Evolutionary conservation across 495 filamentous ascomycete genomes (phyloP).

Genomic region (Penicillium samsonianum): DNA sequence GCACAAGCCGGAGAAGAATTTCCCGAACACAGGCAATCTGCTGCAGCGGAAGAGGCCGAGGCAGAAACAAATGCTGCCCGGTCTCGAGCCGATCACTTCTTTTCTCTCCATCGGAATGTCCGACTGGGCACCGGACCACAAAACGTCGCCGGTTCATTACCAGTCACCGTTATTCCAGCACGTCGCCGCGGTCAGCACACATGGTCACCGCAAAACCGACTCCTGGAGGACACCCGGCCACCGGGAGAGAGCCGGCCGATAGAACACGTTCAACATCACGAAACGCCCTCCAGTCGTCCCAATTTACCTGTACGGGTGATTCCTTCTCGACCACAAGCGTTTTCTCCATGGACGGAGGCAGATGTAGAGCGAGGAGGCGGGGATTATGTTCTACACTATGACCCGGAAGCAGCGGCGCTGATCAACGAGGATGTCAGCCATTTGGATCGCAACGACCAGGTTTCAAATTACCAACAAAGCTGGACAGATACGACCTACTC

Average conservation of each 20-base stretch:
- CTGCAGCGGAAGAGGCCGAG: constrained; percentile 30
- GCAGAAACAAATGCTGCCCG: constrained; percentile 15
- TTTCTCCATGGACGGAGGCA: constrained; percentile 43
- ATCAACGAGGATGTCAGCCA: constrained; percentile 33
- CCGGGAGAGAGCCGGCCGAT: constrained; percentile 3
- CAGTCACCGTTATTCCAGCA: constrained; percentile 69
- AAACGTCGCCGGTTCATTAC: constrained; percentile 41
- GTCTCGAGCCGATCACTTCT: constrained; percentile 31
- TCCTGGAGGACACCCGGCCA: constrained; percentile 16
- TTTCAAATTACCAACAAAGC: constrained; percentile 14
- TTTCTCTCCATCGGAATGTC: constrained; percentile 32
- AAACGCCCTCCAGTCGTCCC: constrained; percentile 4
- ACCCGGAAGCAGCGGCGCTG: constrained; percentile 48
- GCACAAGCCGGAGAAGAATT: constrained; percentile 47
- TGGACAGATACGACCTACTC: constrained; percentile 26
- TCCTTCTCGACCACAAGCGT: constrained; percentile 38
- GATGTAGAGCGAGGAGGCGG: constrained; percentile 33
- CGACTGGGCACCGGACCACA: constrained; percentile 30
- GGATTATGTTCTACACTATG: constrained; percentile 43
- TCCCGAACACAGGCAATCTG: constrained; percentile 20
- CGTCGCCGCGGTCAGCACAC: constrained; percentile 54
- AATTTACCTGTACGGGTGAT: constrained; percentile 42
- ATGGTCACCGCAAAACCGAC: constrained; percentile 41
- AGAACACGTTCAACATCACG: constrained; percentile 1
- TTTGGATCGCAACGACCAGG: constrained; percentile 4